These are phyloP conservation scores for Monosporascus sp. DNA, from an alignment of 2,329 filamentous ascomycete genomes.

Conservation along the genomic window DNA sequence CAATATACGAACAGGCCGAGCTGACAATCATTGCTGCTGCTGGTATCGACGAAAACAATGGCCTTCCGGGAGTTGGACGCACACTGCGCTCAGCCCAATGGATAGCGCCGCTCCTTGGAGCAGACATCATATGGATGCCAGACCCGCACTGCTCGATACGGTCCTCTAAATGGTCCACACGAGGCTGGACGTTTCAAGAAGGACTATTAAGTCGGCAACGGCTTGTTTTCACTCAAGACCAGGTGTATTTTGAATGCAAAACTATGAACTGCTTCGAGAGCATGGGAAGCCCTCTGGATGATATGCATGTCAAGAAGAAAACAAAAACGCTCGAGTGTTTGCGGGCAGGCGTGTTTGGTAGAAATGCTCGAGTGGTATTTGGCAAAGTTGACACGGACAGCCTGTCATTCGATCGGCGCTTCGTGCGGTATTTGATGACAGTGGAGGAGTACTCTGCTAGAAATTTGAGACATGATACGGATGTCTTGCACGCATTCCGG, in stretches of 20 bases:
- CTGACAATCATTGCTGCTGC: conserved; percentile 20
- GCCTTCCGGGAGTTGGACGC: conserved; percentile 7
- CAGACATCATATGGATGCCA: neutral
- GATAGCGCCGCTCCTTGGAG: neutral
- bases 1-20: conserved; percentile 17
- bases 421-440: neutral
- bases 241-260: conserved; percentile 8
- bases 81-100: neutral
- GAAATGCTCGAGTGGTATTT: too few species aligned
- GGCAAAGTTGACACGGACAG: neutral
- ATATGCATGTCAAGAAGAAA: neutral
- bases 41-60: conserved; percentile 6
- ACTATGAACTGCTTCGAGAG: conserved; percentile 2
- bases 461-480: neutral
- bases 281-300: neutral
- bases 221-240: conserved; percentile 7
- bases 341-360: neutral
- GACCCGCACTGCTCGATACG: conserved; percentile 1
- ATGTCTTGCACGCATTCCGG: neutral
- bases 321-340: neutral
- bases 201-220: conserved; percentile 1
- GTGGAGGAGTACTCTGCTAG: neutral
- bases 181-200: conserved; percentile 11
- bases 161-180: conserved; percentile 10
- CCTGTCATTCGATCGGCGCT: neutral